Base-by-base conservation (phyloP, 768 basidiomycete species). In the Termitomyces sp. region DNA sequence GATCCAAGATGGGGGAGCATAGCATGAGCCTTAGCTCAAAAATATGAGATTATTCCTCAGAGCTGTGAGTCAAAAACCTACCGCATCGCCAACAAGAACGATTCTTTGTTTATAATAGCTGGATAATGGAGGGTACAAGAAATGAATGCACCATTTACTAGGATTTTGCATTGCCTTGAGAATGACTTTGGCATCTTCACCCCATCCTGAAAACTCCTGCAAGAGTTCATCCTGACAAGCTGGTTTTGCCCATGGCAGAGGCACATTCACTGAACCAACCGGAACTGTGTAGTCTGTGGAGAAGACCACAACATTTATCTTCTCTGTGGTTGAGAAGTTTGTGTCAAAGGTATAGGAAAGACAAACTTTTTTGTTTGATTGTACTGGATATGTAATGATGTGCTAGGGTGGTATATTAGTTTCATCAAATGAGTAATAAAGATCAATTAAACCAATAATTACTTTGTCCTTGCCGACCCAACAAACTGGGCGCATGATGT, bases 1-100 rank as follows among this genome's bases (percentile, higher is more conserved):
- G 81, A 76, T 1, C 82, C 83, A 7, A 85, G 69, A 67, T 85
- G 82, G 0, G 85, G 83, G 30, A 77, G 62, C 83, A 84, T 84
- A 0, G 70, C 81, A 63, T 85, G 84, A 6, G 83, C 83, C 78
- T 78, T 24, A 30, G 54, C 62, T 40, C n/a, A 13, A 45, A 38
- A 56, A 44, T 20, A 48, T 13, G 47, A 52, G 45, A n/a, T 35
- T 49, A 22, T 18, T 35, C 22, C 44, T 36, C 7, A 36, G 22
- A 14, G 24, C 20, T 18, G 36, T 4, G 43, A 20, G 14, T 22
- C 24, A 26, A 47, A 54, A 30, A 73, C 75, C 54, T 61, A 78
- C 78, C 18, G 83, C 77, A 64, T 85, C 83, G 4, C 82, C 83
- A 24, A 82, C 70, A 22, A 85, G 70, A 5, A 76, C 81, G 5